These are phyloP conservation scores for Ophiostoma sp. DNA, from an alignment of 2,329 filamentous ascomycete species.

Conservation along the genomic window DNA sequence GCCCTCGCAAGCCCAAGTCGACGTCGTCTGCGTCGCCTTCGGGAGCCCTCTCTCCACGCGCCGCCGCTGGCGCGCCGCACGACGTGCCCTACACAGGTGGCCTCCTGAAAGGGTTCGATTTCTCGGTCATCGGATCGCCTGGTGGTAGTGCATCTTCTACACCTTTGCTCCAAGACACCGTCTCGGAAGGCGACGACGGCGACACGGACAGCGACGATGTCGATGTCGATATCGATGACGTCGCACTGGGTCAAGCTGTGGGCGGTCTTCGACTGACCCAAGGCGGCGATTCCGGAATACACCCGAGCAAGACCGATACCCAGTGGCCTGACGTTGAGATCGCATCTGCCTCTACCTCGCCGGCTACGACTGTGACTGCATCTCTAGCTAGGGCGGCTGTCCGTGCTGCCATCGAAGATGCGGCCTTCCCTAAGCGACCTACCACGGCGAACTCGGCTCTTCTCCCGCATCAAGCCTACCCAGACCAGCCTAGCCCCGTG, in stretches of 20 bases:
- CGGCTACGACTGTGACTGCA: not conserved
- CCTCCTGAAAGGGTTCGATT: conserved; percentile 23
- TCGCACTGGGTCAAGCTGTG: not conserved
- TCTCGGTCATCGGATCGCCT: conserved; percentile 8
- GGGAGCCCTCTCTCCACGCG: not conserved
- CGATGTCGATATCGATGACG: not conserved
- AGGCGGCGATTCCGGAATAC: not conserved
- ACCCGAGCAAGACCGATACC: not conserved
- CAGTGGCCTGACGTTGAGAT: conserved; percentile 11
- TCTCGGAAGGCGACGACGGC: conserved; percentile 15
- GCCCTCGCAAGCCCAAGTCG: not conserved
- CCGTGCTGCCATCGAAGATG: not conserved
- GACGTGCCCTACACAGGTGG: conserved; percentile 9
- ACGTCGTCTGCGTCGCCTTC: not conserved
- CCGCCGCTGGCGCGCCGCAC: not conserved
- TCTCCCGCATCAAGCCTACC: not conserved
- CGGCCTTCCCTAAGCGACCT: not conserved
- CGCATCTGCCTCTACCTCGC: conserved; percentile 20
- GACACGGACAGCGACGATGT: conserved; percentile 7
- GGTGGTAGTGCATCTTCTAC: conserved; percentile 14
- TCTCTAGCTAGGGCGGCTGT: not conserved
- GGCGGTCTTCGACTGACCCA: not conserved
- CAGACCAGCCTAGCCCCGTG: conserved; percentile 3
- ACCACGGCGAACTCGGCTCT: not conserved
- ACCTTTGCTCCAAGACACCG: conserved; percentile 8